Evolutionary conservation across 176 grass and related monocot species (phyloP).

Genomic region (Eleusine indica): DNA sequence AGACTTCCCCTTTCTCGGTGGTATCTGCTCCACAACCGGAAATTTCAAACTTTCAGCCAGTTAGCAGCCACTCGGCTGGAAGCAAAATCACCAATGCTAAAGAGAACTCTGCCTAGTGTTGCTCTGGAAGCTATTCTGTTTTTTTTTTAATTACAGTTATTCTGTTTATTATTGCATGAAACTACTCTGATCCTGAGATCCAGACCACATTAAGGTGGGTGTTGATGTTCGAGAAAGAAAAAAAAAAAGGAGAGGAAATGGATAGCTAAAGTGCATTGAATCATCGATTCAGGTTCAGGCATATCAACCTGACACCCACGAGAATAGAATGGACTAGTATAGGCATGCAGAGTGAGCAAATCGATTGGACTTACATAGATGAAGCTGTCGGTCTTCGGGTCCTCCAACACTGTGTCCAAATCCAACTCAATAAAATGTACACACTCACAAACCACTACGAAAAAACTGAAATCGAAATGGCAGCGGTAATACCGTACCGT

Average conservation of each 20-base stretch:
- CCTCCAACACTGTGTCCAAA: slow-evolving; percentile 59
- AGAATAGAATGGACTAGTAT: background rate
- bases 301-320: background rate
- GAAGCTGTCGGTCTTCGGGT: slow-evolving; percentile 54
- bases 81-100: background rate
- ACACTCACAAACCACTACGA: slow-evolving; percentile 32
- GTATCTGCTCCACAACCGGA: slow-evolving; percentile 52
- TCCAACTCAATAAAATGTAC: background rate
- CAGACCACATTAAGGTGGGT: background rate
- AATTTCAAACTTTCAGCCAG: background rate
- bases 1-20: slow-evolving; percentile 73
- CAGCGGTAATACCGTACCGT: slow-evolving; percentile 38
- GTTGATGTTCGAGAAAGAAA: background rate
- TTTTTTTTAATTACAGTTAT: background rate
- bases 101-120: background rate
- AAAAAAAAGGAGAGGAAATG: background rate
- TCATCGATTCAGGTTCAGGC: background rate
- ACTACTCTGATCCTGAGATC: background rate
- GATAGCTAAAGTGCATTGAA: background rate
- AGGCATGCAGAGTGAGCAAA: background rate
- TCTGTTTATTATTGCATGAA: background rate
- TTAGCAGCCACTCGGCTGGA: background rate
- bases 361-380: slow-evolving; percentile 64
- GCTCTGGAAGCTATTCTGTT: background rate
- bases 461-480: background rate